A percentile compares a stretch with the other conserved stretches of the same genome.
These are phyloP conservation scores for Mycena chlorophos DNA, from an alignment of 768 basidiomycete species.

Conservation along the genomic window DNA sequence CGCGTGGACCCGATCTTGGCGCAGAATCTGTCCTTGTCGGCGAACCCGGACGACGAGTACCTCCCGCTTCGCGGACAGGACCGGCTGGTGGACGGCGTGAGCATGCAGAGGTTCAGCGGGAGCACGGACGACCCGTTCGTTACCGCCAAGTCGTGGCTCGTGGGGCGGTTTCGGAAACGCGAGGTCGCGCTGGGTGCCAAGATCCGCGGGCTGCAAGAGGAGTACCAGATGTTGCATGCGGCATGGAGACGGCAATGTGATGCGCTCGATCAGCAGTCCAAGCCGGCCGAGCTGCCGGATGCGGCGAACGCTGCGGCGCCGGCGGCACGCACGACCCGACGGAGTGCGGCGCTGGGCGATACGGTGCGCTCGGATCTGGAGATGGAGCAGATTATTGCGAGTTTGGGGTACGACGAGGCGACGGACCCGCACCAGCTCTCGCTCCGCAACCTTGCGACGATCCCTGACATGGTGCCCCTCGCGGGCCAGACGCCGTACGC, in stretches of 20 bases:
- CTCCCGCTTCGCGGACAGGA: slow-evolving; percentile 35
- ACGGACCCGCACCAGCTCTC: slow-evolving; percentile 93
- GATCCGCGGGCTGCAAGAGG: slow-evolving; percentile 52
- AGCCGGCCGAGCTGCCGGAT: slow-evolving; percentile 40
- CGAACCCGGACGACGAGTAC: slow-evolving; percentile 30
- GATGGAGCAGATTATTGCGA: slow-evolving; percentile 97
- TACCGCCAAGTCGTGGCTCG: slow-evolving; percentile 48
- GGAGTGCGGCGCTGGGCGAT: slow-evolving; percentile 78
- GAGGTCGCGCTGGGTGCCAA: slow-evolving; percentile 55
- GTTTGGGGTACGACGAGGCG: slow-evolving; percentile 86
- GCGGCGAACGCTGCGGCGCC: slow-evolving; percentile 39
- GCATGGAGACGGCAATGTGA: slow-evolving; percentile 74
- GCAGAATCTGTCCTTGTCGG: slow-evolving; percentile 55
- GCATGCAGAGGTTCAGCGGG: slow-evolving; percentile 36
- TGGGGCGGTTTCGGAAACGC: slow-evolving; percentile 54
- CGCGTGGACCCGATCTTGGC: slow-evolving; percentile 62
- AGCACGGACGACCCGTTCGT: slow-evolving; percentile 39
- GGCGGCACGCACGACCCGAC: slow-evolving; percentile 66
- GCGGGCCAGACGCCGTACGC: slow-evolving; percentile 59
- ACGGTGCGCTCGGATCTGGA: slow-evolving; percentile 93
- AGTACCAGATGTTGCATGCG: slow-evolving; percentile 70
- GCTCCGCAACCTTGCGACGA: slow-evolving; percentile 75
- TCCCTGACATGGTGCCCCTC: slow-evolving; percentile 89
- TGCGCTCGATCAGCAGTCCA: slow-evolving; percentile 61
- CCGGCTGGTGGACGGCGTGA: slow-evolving; percentile 49